Base-by-base conservation (phyloP, 116 monocot species). In the Thalassia testudinum region DNA sequence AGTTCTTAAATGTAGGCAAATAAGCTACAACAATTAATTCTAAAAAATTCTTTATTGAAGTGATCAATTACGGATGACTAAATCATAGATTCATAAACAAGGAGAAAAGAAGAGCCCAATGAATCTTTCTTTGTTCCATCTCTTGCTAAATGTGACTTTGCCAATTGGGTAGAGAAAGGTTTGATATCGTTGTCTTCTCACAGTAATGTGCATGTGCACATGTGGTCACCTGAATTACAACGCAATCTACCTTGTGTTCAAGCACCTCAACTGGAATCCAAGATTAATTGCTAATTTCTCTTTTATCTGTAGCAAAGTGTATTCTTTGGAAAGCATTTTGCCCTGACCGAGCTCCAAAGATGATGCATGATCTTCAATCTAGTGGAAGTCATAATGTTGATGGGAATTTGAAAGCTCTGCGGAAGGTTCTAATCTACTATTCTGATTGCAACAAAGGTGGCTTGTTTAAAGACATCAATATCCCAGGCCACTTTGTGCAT, bases 241-340 rank as follows among this genome's bases (percentile, higher is more conserved):
- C 68, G 80, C 66, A 16, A 54, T 99, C 42, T 99, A 71, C 57
- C 71, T 99, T 5, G 57, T 99, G 0, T 86, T 90, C 56, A 82
- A 62, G 50, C 86, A 99, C 59, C 72, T 80, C 21, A 99, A 99
- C 28, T 90, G 99, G 99, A 99, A 99, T 45, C 97, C 97, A 27
- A 72, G 69, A 57, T 51, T 90, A 48, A 90, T 99, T 54, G 97
- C 90, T 0, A 61, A 61, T 12, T 43, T 99, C 6, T 85, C 90
- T 15, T 90, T 79, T 59, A 85, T 80, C 13, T 99, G 97, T 99
- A 48, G 80, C 90, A n/a, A 90, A 80, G 52, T 75, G 61, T 17
- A 75, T 90, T 10, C 57, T 99, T 21, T 99, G 99, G 90, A 99
- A 99, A 72, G 99, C 82, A 58, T 99, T 99, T 22, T 99, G 90